Base-by-base conservation (phyloP, 2,329 filamentous ascomycete genomes). In the Cladophialophora exuberans region DNA sequence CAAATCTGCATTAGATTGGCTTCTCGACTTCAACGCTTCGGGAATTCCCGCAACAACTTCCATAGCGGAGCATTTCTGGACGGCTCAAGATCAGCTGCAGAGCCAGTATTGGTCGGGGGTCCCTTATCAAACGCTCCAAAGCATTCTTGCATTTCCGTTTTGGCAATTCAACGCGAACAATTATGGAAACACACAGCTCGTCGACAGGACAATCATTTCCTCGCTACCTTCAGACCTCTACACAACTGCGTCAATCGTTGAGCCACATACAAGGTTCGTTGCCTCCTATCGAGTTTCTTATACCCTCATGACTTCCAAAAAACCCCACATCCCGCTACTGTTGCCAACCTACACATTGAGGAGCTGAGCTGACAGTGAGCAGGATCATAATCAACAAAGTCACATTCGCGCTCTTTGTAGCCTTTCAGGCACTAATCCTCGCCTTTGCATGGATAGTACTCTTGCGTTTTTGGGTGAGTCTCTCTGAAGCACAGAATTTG, bases 1-100 rank as follows among this genome's bases (percentile, higher is more conserved):
- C 4, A 48, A 48, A 35, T 7, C 9, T 11, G 45, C 25, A 1
- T 48, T 17, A 11, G 9, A 9, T 4, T 48, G 45, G 45, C 26
- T 48, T 4, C 36, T 48, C 25, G 36, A 48, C n/a, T 48, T 38
- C 31, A 35, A 10, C 26, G 45, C 28, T 2, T 25, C 26, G 25
- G 45, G 45, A 38, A 48, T 48, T 9, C 45, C 45, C 4, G 31
- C 31, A 6, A 25, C 45, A 3, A 3, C 45, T 38, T 48, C 45
- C 10, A 20, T 48, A n/a, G 22, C 28, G 5, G 10, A 48, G 26
- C 36, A 48, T 30, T 48, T 48, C 26, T 48, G 23, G 25, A 22
- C 26, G 4, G 22, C n/a, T 9, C 45, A 48, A 18, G 45, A 48
- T 17, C 45, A 48, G 26, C n/a, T 46, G 17, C 20, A 46, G 10